A percentile compares a stretch with the other conserved stretches of the same genome.
Evolutionary conservation across 2,329 filamentous ascomycete species (phyloP).

Genomic region (Phialophora verrucosa): DNA sequence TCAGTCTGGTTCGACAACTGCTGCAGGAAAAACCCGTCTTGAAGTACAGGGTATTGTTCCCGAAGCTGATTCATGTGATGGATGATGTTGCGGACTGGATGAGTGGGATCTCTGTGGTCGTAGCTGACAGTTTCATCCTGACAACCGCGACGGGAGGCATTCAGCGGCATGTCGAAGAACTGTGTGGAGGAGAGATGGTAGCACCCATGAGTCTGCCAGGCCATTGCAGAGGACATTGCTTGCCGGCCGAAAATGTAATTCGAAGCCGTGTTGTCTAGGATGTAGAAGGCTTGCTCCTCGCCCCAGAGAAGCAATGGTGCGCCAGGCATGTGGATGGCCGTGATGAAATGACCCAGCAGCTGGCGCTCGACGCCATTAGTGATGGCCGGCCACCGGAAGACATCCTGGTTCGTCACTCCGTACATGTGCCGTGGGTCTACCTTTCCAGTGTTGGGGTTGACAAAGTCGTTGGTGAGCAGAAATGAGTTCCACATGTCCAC

Average conservation of each 20-base stretch:
- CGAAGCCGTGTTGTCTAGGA: conserved; percentile 66
- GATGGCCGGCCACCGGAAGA: conserved; percentile 68
- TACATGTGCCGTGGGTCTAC: conserved; percentile 70
- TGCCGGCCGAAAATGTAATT: conserved; percentile 71
- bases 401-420: conserved; percentile 69
- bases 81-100: conserved; percentile 65
- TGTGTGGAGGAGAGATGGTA: conserved; percentile 63
- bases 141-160: conserved; percentile 61
- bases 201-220: conserved; percentile 70
- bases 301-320: conserved; percentile 67
- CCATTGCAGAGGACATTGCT: conserved; percentile 65
- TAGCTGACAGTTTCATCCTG: conserved; percentile 53
- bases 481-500: conserved; percentile 63
- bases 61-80: conserved; percentile 68
- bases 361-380: conserved; percentile 63
- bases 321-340: conserved; percentile 65
- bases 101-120: conserved; percentile 67
- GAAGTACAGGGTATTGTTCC: conserved; percentile 61
- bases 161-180: conserved; percentile 64
- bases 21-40: conserved; percentile 63
- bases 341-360: conserved; percentile 64
- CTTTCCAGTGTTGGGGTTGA: conserved; percentile 64
- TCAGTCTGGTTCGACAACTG: conserved; percentile 64
- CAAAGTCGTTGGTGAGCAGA: conserved; percentile 63
- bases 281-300: conserved; percentile 69